Evolutionary conservation across 495 filamentous ascomycete genomes (phyloP), one percentile per base, ranked within the genome.

Genomic region (Hyaloscypha hepaticicola): DNA sequence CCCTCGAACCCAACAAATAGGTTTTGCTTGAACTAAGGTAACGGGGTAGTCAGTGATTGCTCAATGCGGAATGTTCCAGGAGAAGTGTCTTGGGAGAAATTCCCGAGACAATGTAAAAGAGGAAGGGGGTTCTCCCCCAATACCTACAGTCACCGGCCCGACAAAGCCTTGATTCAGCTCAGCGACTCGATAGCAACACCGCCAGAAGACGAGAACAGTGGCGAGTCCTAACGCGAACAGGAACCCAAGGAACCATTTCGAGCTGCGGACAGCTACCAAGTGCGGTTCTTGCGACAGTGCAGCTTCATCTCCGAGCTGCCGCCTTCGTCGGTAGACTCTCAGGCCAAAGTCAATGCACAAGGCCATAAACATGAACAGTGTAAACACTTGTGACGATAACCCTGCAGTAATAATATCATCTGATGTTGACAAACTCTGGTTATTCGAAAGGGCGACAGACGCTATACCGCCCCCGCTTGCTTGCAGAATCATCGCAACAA

Each of bases 1-100:
- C 88, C 85, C 77, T 91, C 88, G 25, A 91, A 80, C 28, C 88
- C 78, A 76, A 91, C 84, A 69, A 90, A 88, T 8, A 83, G 70
- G 24, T 79, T 75, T 74, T 91, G 77, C 38, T 87, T 74, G 57
- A 78, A 82, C 60, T n/a, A n/a, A n/a, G n/a, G n/a, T n/a, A n/a
- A n/a, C n/a, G n/a, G n/a, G n/a, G n/a, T n/a, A n/a, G n/a, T n/a
- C n/a, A n/a, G n/a, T n/a, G n/a, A n/a, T n/a, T n/a, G n/a, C n/a
- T n/a, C n/a, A n/a, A n/a, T n/a, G n/a, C n/a, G n/a, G n/a, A n/a
- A n/a, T n/a, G n/a, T n/a, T n/a, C n/a, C n/a, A n/a, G n/a, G n/a
- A n/a, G n/a, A n/a, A n/a, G n/a, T n/a, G n/a, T n/a, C n/a, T n/a
- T n/a, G n/a, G n/a, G n/a, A n/a, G n/a, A n/a, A n/a, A n/a, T n/a